Conservation (phyloP, 495 filamentous ascomycete species). For the Aspergillus baeticus region DNA sequence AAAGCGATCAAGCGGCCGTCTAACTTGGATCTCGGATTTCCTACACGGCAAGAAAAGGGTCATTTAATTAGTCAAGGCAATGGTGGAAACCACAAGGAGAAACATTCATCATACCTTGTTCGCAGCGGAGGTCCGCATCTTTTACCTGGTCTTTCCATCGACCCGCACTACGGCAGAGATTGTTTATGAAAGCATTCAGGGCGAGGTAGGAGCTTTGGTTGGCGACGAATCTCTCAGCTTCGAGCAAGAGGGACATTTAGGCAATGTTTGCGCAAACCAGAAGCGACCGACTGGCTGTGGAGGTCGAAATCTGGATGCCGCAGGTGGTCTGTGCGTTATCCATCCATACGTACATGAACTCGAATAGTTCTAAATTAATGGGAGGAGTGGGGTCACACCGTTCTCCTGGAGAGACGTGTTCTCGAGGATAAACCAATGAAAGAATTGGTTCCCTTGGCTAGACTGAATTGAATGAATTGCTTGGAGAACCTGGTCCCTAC, state of each 20-base stretch:
- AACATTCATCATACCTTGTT: slow-evolving; percentile 43
- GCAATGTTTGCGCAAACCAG: not conserved
- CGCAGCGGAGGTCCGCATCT: slow-evolving; percentile 39
- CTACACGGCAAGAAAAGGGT: no score
- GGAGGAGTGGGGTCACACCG: no score
- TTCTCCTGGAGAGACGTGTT: no score
- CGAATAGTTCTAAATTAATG: no score
- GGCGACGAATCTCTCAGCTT: slow-evolving; percentile 49
- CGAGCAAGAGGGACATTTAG: slow-evolving; percentile 49
- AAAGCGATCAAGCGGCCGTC: slow-evolving; percentile 66
- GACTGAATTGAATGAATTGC: no score
- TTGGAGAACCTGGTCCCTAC: no score
- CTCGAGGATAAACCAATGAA: no score
- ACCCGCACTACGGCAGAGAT: slow-evolving; percentile 28
- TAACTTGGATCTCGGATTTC: slow-evolving; percentile 32
- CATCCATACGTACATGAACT: no score
- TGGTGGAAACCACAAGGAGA: not conserved
- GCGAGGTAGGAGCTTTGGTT: slow-evolving; percentile 39
- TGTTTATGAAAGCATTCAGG: slow-evolving; percentile 49
- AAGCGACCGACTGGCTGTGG: not conserved
- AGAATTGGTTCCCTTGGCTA: no score
- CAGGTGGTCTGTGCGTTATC: not conserved
- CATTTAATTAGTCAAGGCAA: not conserved
- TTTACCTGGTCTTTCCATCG: slow-evolving; percentile 35
- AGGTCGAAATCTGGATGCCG: not conserved